Evolutionary conservation across 139 green algal species (phyloP), one percentile per base, ranked within the genome.

Genomic region (Chlamydomonas sp.): DNA sequence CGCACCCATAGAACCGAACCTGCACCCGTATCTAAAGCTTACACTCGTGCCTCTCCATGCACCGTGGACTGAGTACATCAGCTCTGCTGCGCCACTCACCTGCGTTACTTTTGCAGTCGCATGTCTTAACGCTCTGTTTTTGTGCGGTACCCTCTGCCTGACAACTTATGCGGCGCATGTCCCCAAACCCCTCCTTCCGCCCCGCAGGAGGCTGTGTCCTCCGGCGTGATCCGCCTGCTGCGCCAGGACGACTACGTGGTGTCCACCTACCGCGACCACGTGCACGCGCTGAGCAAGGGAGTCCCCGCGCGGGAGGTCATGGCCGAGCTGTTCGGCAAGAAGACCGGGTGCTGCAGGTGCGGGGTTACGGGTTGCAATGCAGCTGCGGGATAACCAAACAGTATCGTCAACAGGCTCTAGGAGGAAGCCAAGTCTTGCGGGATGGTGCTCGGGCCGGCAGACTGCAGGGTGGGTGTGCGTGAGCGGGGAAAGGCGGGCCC

Each of bases 251-350:
- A 99, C 93, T 97, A 98, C 83, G 95, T 99, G 20, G 99, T 95
- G 91, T 99, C 96, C 75, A 99, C 98, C 63, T 99, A 99, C 94
- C 95, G 98, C 79, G 98, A 99, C 91, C 98, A 99, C 93, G 98
- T 99, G 85, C 98, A 99, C 91, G 98, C 98, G 8, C 91, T 99
- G 66, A 96, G 91, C 88, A 99, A 99, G 93, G 94, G 94, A 81
- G 97, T 99, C 57, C 80, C 95, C 3, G 90, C 85, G 91, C 76
- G 76, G n/a, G 79, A 93, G 82, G 94, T 99, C 68, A 99, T 99
- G 98, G 95, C 98, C 2, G 98, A 99, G 95, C 95, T 99, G 89
- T 99, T 99, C 92, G 98, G 98, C 92, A 99, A 99, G 96, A 96
- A 97, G 90, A 99, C 97, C 0, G 98, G 98, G 73, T 95, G 96